Evolutionary conservation across 805 yeast genomes (phyloP), one percentile per base, ranked within the genome.

Genomic region (Cyberlindnera xishuangbannaensis): DNA sequence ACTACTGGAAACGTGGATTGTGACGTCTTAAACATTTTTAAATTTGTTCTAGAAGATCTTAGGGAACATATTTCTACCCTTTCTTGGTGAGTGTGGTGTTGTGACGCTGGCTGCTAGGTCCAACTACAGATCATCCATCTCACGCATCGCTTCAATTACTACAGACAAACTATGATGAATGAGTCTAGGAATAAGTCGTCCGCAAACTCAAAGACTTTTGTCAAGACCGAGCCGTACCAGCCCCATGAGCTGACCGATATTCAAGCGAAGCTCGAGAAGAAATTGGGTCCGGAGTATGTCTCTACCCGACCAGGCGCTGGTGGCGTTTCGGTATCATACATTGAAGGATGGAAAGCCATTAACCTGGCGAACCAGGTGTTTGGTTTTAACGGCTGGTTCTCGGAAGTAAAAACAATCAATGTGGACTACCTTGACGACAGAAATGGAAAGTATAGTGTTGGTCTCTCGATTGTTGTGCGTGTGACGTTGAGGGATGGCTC

Each of bases 311-410:
- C 86, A 7, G 88, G 87, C 3, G 85, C 79, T 22, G 86, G 85
- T 3, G 78, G 82, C 11, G 68, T 66, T 28, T 65, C 71, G 34
- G 83, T 83, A 4, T 76, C 82, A 3, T 83, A 83, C 47, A 68
- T 83, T 25, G 92, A 83, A 56, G 95, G 94, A 1, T 83, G 90
- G 87, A 79, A 75, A 51, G 90, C 84, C 2, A 69, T 83, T 24
- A 80, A 80, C 49, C 56, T 83, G 29, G 94, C 95, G 11, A 83
- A 83, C 49, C 81, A 78, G 46, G 76, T 83, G 4, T 83, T 83
- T 65, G 94, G 94, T 0, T 83, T 79, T 47, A 77, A 82, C 50
- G 92, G 92, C 1, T 83, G 95, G 95, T 66, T 69, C 44, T 76
- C 87, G 0, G 90, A 83, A 47, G 69, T 83, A 5, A 72, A 73